Percentiles rank a stretch among this genome's conserved stretches.
Evolutionary conservation across 164 flowering plant genomes (phyloP).

Genomic region (Litsea cubeba): DNA sequence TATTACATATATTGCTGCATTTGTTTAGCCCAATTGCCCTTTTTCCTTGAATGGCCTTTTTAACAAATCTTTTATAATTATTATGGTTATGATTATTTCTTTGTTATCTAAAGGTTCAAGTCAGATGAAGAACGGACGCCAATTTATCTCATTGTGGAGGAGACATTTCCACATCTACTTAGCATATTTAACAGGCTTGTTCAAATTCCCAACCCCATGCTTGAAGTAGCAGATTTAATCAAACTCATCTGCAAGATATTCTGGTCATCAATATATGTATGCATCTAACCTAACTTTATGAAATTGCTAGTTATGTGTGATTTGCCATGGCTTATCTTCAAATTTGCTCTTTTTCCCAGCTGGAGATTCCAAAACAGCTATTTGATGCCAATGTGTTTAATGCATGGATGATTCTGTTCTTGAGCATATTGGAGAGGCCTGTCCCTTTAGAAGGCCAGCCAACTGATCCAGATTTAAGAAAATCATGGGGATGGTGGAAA

Average conservation of each 20-base stretch:
- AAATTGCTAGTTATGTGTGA: not conserved
- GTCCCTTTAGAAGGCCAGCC: constrained; percentile 96
- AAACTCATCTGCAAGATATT: constrained; percentile 97
- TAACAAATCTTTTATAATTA: not conserved
- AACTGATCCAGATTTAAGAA: constrained; percentile 79
- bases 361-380: constrained; percentile 94
- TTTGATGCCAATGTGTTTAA: constrained; percentile 83
- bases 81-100: constrained; percentile 3
- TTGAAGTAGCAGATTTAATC: constrained; percentile 86
- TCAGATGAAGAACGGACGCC: constrained; percentile 98
- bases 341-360: constrained; percentile 35
- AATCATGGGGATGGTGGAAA: constrained; percentile 99
- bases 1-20: not conserved
- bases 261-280: constrained; percentile 98
- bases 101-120: constrained; percentile 66
- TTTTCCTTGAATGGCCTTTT: not conserved
- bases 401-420: constrained; percentile 95
- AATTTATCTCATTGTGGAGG: constrained; percentile 79
- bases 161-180: constrained; percentile 85
- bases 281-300: constrained; percentile 19
- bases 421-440: constrained; percentile 88
- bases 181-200: constrained; percentile 76
- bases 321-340: not conserved
- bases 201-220: constrained; percentile 67
- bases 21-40: not conserved